A percentile compares a stretch with the other conserved stretches of the same genome.
phyloP scores from a whole-genome alignment of 805 yeast species.

The Debaryomyces maramus region DNA sequence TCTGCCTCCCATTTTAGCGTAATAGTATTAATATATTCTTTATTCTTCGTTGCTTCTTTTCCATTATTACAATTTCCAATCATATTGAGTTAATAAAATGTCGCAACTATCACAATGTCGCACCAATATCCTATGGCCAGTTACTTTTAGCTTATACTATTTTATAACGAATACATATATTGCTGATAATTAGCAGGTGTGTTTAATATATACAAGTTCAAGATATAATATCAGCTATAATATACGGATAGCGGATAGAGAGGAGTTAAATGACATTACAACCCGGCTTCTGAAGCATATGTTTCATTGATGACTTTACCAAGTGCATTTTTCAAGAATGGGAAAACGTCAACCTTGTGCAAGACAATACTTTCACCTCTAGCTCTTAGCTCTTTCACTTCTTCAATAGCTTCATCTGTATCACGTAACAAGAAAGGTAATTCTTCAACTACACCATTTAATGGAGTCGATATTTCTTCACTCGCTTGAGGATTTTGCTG shows the following conservation, averaged over 20 bases:
- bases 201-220: slow-evolving; percentile 1
- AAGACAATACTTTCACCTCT: slow-evolving; percentile 27
- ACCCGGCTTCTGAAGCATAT: background rate
- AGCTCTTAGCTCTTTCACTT: slow-evolving; percentile 50
- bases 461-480: slow-evolving; percentile 26
- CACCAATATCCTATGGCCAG: background rate
- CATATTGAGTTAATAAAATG: background rate
- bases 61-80: too few relatives aligned
- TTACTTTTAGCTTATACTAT: too few relatives aligned
- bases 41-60: background rate
- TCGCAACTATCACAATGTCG: background rate
- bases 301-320: slow-evolving; percentile 15
- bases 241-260: too few relatives aligned
- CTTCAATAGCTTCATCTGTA: slow-evolving; percentile 42
- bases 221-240: too few relatives aligned
- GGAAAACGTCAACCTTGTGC: slow-evolving; percentile 41
- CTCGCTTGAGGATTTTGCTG: slow-evolving; percentile 21
- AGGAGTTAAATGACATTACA: too few relatives aligned
- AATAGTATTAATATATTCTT: background rate
- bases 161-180: background rate
- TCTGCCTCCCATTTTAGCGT: slow-evolving; percentile 38
- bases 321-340: slow-evolving; percentile 37
- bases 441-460: slow-evolving; percentile 41
- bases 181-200: background rate
- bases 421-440: slow-evolving; percentile 39